Base-by-base conservation (phyloP, 805 yeast species). In the Metschnikowia lochheadii region DNA sequence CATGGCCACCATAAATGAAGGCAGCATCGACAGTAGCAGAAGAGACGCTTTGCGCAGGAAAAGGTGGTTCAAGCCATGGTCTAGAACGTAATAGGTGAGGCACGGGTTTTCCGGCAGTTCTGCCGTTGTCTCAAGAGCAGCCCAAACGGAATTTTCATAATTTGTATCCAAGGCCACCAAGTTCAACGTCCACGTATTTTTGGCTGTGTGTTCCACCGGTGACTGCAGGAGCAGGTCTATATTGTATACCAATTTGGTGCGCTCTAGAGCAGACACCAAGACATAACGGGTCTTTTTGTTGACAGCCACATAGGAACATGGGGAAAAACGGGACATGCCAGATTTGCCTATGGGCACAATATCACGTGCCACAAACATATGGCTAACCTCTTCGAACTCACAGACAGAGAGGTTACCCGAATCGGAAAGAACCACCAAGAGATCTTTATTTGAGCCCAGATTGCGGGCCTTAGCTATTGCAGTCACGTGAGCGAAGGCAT, bases 71-170 rank as follows among this genome's bases (percentile, higher is more conserved):
- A 92, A 70, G 0, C 97, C 97, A 38, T 88, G 76, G 64, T 94
- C 97, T 23, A 91, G 68, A 60, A 89, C 92, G 67, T 92, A 92
- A 63, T 80, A 86, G 3, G 81, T 78, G 47, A 92, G 69, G 17
- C 15, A 21, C 2, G 41, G 31, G 29, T 61, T 56, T 45, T 66
- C 44, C 1, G 55, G 53, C 4, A 38, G 38, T 6, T 43, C 26
- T 13, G 6, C 6, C 39, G 18, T 58, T 6, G 79, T 68, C 61
- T 92, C 98, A 6, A 94, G 67, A 0, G 91, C 77, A 0, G 89
- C 95, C 77, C 91, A 92, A 8, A 82, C 63, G 0, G 98, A 98
- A 60, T 89, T 90, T 17, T 86, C 94, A 63, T 76, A 85, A 0
- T 85, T 87, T 2, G 84, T 85, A 62, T 90, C 96, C 44, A 92